These are phyloP conservation scores for Lichtheimia ornata DNA, from an alignment of 371 early-diverging fungal genomes.

Conservation along the genomic window DNA sequence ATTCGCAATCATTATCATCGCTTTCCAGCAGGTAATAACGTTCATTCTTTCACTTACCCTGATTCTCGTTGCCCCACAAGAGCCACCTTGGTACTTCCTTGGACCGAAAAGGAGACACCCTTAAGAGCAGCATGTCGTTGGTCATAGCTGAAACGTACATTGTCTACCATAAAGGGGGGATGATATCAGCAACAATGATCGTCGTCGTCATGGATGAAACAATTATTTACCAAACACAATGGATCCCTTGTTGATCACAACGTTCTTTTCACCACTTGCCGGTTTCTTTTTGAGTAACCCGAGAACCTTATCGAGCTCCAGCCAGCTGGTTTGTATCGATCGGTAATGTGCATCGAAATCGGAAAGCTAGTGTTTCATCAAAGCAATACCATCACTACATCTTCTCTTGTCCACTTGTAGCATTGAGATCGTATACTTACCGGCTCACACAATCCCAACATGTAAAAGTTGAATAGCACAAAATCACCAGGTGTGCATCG, in stretches of 20 bases:
- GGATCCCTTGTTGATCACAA: slow-evolving; percentile 55
- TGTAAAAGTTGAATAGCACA: slow-evolving; percentile 83
- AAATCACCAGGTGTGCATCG: slow-evolving; percentile 82
- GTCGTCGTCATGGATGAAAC: slow-evolving; percentile 9
- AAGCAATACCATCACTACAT: background rate
- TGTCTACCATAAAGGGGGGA: slow-evolving; percentile 30
- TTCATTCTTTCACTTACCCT: slow-evolving; percentile 44
- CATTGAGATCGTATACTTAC: slow-evolving; percentile 20
- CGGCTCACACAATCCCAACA: slow-evolving; percentile 77
- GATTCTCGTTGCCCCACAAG: slow-evolving; percentile 94
- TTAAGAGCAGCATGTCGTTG: slow-evolving; percentile 65
- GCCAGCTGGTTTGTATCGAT: slow-evolving; percentile 78
- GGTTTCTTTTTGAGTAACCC: slow-evolving; percentile 75
- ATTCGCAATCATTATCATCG: too few relatives aligned
- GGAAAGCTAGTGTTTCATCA: slow-evolving; percentile 21
- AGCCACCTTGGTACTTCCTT: slow-evolving; percentile 78
- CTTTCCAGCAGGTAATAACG: background rate
- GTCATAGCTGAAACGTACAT: slow-evolving; percentile 82
- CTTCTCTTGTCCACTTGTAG: too few relatives aligned
- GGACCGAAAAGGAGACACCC: slow-evolving; percentile 83
- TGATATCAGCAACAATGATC: too few relatives aligned
- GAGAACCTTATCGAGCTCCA: slow-evolving; percentile 94
- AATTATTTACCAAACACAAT: slow-evolving; percentile 60
- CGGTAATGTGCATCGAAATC: slow-evolving; percentile 51
- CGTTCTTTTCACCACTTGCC: slow-evolving; percentile 52